Evolutionary conservation across 1,284 basidiomycete genomes (phyloP), one percentile per base, ranked within the genome.

Genomic region (Fomitopsis betulina): DNA sequence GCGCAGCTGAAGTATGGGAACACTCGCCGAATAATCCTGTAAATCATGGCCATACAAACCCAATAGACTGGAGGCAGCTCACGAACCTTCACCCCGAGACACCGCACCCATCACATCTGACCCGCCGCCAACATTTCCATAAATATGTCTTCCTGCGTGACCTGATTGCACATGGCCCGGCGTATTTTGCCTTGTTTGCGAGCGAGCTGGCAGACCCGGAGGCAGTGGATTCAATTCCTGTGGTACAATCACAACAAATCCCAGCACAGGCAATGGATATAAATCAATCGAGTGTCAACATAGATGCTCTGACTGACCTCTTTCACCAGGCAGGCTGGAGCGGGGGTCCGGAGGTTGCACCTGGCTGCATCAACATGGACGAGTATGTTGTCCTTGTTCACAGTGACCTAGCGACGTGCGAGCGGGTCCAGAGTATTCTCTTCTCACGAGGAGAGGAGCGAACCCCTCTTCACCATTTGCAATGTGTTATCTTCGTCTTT

Each of bases 401-500:
- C 33, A 68, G 72, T 6, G 67, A 74, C 21, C 65, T 74, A 3
- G 62, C 62, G 0, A 70, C 67, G 0, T 56, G 58, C 0, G 67
- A 72, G 21, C 27, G 60, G 0, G 55, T 74, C 35, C 35, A 37
- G 8, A 37, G 35, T 9, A 6, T 37, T 37, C 35, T 37, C 3
- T 37, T 6, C 8, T 37, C 35, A 2, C 35, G 35, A 5, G 35
- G 35, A 37, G 35, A 37, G 13, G 35, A 37, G 35, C 9, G 13
- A 2, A 37, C 35, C 8, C 51, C 51, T 2, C 38, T 3, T 3
- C 17, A 37, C 19, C n/a, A 33, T 12, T 52, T 30, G 15, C 33
- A 58, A 72, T 65, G 57, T 39, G 59, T 74, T 1, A 63, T 75
- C 7, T 71, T 68, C 54, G 60, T 75, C 0, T 54, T 68, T 9